Evolutionary conservation across 1,284 basidiomycete genomes (phyloP).

Genomic region (Tylopilus sp.): DNA sequence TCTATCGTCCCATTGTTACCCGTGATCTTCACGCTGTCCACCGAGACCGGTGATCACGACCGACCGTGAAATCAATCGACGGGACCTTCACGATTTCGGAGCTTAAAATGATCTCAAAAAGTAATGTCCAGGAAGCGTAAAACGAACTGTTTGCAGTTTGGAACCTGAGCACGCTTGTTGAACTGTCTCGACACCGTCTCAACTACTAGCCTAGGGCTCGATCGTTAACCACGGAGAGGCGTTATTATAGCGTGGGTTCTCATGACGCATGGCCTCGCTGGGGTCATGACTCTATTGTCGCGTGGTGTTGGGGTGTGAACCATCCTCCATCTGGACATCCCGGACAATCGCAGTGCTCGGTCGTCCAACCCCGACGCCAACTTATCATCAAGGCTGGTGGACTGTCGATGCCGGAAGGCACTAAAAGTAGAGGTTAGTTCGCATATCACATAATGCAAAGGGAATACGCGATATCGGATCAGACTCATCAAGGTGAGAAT

Average conservation of each 20-base stretch:
- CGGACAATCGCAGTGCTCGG: no score
- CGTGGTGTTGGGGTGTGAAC: no score
- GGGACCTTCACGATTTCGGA: conserved; percentile 9
- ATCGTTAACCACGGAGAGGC: background rate
- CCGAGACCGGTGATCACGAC: conserved; percentile 1
- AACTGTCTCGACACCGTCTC: background rate
- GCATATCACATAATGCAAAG: no score
- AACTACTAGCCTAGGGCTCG: background rate
- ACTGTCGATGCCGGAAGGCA: no score
- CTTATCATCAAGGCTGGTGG: no score
- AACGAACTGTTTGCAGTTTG: background rate
- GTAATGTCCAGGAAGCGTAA: background rate
- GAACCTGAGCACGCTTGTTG: background rate
- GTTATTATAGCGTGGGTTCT: background rate
- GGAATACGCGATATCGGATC: no score
- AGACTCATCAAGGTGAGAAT: no score
- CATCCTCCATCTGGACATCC: no score
- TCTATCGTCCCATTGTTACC: background rate
- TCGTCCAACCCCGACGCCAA: no score
- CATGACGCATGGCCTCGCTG: no score
- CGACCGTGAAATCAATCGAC: background rate
- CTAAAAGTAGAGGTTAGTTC: no score
- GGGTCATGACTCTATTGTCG: no score
- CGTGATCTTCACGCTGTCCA: background rate
- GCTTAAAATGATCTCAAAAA: background rate